A percentile compares a stretch with the other conserved stretches of the same genome.
phyloP scores from a whole-genome alignment of 371 early-diverging fungal species.

The Lichtheimia ornata region DNA sequence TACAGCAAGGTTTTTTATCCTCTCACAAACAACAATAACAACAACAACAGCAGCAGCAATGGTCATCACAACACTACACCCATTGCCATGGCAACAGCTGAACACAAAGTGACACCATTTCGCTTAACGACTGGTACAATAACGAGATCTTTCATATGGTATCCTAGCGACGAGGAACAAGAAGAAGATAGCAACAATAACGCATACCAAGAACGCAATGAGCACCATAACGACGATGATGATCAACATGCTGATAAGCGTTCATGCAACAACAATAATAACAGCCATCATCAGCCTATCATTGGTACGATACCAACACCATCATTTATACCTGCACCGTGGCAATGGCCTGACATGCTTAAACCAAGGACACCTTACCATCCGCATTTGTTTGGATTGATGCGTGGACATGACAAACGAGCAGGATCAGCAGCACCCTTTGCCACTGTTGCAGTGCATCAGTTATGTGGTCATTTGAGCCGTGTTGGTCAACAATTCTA shows the following conservation, averaged over 20 bases:
- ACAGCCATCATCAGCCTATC: background rate
- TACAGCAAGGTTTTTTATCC: constrained; percentile 14
- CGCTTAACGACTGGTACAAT: constrained; percentile 6
- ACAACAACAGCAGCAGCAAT: too few species aligned
- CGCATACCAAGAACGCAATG: background rate
- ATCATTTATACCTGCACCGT: constrained; percentile 27
- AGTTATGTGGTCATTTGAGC: constrained; percentile 15
- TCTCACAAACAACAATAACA: background rate
- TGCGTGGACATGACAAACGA: constrained; percentile 1
- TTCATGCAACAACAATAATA: too few species aligned
- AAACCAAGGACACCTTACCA: constrained; percentile 27
- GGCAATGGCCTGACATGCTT: constrained; percentile 32
- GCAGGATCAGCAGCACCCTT: constrained; percentile 8
- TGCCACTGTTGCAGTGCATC: constrained; percentile 20
- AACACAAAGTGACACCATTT: constrained; percentile 6
- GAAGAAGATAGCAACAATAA: too few species aligned
- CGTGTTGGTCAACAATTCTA: constrained; percentile 25
- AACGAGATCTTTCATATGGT: constrained; percentile 15
- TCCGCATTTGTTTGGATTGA: constrained; percentile 25
- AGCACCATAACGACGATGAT: background rate
- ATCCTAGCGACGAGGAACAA: constrained; percentile 1
- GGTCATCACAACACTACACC: background rate
- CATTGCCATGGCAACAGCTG: background rate
- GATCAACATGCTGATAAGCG: too few species aligned
- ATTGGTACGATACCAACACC: constrained; percentile 17